These are phyloP conservation scores for Metarhizium humberi DNA, from an alignment of 2,329 filamentous ascomycete species.

Conservation along the genomic window DNA sequence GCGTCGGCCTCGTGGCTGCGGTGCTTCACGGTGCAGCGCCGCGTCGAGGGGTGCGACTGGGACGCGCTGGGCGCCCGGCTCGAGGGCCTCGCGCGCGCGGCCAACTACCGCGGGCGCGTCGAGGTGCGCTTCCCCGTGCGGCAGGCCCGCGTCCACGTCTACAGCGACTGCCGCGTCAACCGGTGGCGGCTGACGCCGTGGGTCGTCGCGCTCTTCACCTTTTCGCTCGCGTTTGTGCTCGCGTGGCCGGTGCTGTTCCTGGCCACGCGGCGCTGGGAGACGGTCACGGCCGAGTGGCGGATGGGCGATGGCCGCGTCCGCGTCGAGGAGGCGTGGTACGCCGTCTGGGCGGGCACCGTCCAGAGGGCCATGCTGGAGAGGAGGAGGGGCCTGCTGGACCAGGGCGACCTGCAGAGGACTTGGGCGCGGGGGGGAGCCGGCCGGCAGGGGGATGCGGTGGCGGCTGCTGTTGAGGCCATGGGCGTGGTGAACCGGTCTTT, in stretches of 20 bases:
- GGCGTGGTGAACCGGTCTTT: constrained; percentile 42
- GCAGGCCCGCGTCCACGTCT: constrained; percentile 49
- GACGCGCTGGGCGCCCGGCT: constrained; percentile 41
- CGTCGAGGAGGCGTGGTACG: constrained; percentile 49
- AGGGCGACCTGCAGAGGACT: constrained; percentile 42
- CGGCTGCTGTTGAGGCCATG: constrained; percentile 41
- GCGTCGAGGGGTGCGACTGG: constrained; percentile 52
- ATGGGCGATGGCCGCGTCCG: constrained; percentile 21
- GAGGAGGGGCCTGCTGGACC: constrained; percentile 44
- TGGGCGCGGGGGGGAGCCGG: constrained; percentile 18
- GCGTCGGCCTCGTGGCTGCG: constrained; percentile 48
- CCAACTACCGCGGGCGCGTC: constrained; percentile 58
- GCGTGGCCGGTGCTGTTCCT: constrained; percentile 63
- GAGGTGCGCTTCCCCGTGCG: constrained; percentile 49
- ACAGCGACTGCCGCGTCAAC: constrained; percentile 54
- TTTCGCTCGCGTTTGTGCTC: constrained; percentile 60
- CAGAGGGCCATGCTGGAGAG: constrained; percentile 48
- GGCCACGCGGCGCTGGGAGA: constrained; percentile 57
- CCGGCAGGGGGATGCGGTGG: constrained; percentile 33
- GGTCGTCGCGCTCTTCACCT: constrained; percentile 55
- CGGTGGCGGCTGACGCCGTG: constrained; percentile 54
- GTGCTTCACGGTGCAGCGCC: constrained; percentile 40
- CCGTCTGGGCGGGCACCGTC: constrained; percentile 53
- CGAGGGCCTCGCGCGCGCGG: constrained; percentile 47
- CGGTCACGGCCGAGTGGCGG: constrained; percentile 51